These are phyloP conservation scores for Monilinia aucupariae DNA, from an alignment of 2,329 filamentous ascomycete species.

Conservation along the genomic window DNA sequence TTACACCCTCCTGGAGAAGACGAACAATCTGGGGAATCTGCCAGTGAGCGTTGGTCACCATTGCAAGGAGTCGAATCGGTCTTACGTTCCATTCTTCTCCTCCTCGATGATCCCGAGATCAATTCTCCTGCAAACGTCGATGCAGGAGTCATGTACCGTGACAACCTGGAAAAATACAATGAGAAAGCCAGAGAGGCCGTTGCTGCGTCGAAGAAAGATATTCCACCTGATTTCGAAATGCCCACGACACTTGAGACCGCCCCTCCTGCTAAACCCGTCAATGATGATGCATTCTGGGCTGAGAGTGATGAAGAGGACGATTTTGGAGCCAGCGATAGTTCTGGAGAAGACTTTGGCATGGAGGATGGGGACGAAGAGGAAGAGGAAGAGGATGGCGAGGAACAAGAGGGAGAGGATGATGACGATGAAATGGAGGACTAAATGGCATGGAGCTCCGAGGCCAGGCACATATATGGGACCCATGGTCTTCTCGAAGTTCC, in stretches of 20 bases:
- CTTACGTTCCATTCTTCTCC: constrained; percentile 81
- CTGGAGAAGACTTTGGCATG: constrained; percentile 54
- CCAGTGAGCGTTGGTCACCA: constrained; percentile 89
- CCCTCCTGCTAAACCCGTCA: constrained; percentile 57
- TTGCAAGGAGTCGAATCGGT: constrained; percentile 93
- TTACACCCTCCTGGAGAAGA: constrained; percentile 90
- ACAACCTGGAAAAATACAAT: constrained; percentile 65
- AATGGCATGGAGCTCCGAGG: constrained; percentile 11
- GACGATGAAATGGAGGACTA: constrained; percentile 30
- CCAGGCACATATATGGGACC: constrained; percentile 1
- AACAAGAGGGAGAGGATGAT: constrained; percentile 48
- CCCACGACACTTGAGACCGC: constrained; percentile 64
- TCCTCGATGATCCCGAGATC: constrained; percentile 91
- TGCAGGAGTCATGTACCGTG: constrained; percentile 78
- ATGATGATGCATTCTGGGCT: constrained; percentile 78
- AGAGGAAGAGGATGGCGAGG: constrained; percentile 53
- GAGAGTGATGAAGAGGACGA: constrained; percentile 72
- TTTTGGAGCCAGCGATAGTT: constrained; percentile 67
- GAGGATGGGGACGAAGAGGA: constrained; percentile 53
- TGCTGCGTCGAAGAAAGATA: constrained; percentile 68
- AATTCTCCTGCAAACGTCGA: constrained; percentile 93
- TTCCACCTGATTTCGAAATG: constrained; percentile 75
- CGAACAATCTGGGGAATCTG: constrained; percentile 82
- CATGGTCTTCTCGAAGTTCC: background rate
- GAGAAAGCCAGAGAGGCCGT: constrained; percentile 63